These are phyloP conservation scores for Solanum paucissectum DNA, from an alignment of 257 asterid species.

Conservation along the genomic window DNA sequence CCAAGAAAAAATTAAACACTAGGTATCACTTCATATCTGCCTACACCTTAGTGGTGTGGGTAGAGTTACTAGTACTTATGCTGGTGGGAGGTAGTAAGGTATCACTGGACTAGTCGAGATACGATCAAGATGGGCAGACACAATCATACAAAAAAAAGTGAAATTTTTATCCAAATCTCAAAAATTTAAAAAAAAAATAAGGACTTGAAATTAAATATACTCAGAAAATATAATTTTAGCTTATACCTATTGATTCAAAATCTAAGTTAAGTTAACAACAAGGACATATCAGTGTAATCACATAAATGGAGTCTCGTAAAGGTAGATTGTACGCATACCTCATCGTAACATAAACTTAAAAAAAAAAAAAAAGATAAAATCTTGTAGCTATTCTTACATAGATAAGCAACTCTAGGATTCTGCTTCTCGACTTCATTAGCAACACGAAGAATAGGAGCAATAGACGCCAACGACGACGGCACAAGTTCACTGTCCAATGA, in stretches of 20 bases:
- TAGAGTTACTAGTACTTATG: background rate
- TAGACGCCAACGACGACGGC: conserved; percentile 75
- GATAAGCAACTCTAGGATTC: conserved; percentile 63
- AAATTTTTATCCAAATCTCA: background rate
- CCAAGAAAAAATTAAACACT: background rate
- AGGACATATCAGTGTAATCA: background rate
- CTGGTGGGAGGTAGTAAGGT: background rate
- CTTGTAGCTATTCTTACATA: conserved; percentile 37
- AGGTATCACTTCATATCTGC: background rate
- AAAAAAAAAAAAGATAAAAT: background rate
- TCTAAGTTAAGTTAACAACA: background rate
- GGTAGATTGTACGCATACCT: background rate
- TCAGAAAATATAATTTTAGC: background rate
- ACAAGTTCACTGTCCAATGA: conserved; percentile 85
- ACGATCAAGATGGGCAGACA: background rate
- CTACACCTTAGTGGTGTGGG: background rate
- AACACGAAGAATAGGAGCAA: conserved; percentile 88
- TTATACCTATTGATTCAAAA: background rate
- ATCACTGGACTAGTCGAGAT: no score
- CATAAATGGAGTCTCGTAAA: background rate
- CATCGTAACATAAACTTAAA: background rate
- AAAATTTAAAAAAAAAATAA: background rate
- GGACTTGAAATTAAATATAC: background rate
- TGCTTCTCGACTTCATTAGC: conserved; percentile 77
- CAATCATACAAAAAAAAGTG: background rate